Percentiles rank a stretch among this genome's conserved stretches.
phyloP scores from a whole-genome alignment of 441 rosid species.

The Pelargonium citronellum region DNA sequence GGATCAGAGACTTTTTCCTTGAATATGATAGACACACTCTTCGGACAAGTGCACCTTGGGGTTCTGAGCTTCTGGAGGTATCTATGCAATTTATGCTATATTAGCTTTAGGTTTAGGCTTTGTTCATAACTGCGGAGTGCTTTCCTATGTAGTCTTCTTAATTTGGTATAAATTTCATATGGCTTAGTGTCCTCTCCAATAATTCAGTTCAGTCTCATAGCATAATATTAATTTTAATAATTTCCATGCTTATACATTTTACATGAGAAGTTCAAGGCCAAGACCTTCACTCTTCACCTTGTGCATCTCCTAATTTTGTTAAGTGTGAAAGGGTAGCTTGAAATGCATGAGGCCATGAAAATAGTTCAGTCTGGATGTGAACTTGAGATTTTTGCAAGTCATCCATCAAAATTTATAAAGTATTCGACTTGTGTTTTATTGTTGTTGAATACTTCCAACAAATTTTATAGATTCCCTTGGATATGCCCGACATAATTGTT shows the following conservation, averaged over 20 bases:
- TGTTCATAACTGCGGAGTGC: neutral
- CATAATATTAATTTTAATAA: neutral
- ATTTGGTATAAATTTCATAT: constrained; percentile 6
- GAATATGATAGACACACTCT: constrained; percentile 99
- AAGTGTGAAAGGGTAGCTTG: constrained; percentile 7
- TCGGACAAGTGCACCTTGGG: constrained; percentile 98
- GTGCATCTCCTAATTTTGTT: neutral
- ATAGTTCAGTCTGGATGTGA: neutral
- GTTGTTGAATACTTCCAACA: neutral
- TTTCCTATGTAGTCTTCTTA: constrained; percentile 5
- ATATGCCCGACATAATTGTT: neutral
- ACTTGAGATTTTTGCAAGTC: constrained; percentile 1
- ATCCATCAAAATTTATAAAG: neutral
- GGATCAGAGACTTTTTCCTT: constrained; percentile 93
- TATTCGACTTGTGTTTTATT: neutral
- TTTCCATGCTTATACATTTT: constrained; percentile 3
- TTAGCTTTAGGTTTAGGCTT: constrained; percentile 8
- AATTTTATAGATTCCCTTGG: constrained; percentile 2
- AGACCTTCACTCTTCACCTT: constrained; percentile 5
- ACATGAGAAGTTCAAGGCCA: neutral
- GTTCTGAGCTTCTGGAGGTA: constrained; percentile 99
- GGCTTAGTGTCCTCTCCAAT: neutral
- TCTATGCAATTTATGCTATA: constrained; percentile 17
- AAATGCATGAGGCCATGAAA: neutral
- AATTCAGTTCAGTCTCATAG: constrained; percentile 6